These are phyloP conservation scores for Tricholoma saponaceum DNA, from an alignment of 768 basidiomycete species.

Conservation along the genomic window DNA sequence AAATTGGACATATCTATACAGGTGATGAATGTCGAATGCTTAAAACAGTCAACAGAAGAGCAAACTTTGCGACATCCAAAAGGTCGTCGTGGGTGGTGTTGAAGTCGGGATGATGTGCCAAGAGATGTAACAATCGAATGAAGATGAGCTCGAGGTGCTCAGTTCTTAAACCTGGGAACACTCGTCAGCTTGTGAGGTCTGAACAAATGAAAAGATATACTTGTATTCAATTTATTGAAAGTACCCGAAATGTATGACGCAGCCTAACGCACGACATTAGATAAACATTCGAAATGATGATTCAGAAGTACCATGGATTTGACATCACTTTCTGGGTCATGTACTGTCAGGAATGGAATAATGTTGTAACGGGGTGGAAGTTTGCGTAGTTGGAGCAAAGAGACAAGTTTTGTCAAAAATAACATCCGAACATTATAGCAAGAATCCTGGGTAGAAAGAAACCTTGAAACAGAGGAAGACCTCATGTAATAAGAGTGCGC, in stretches of 20 bases:
- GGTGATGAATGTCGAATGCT: not conserved
- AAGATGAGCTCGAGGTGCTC: slow-evolving; percentile 80
- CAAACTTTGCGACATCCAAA: slow-evolving; percentile 78
- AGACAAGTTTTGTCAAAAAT: slow-evolving; percentile 74
- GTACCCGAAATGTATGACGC: slow-evolving; percentile 49
- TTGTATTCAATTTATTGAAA: slow-evolving; percentile 41
- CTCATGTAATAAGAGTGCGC: slow-evolving; percentile 13
- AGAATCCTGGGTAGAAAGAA: slow-evolving; percentile 56
- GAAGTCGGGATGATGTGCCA: slow-evolving; percentile 96
- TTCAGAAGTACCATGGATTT: slow-evolving; percentile 50
- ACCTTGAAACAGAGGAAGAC: not conserved
- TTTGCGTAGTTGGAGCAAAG: slow-evolving; percentile 59
- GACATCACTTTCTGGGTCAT: slow-evolving; percentile 87
- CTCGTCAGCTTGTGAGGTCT: not conserved
- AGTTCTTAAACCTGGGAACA: slow-evolving; percentile 44
- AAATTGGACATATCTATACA: slow-evolving; percentile 77
- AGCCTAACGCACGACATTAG: slow-evolving; percentile 35
- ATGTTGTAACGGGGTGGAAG: slow-evolving; percentile 73
- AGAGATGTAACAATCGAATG: slow-evolving; percentile 78
- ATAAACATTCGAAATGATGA: slow-evolving; percentile 5
- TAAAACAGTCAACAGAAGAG: not conserved
- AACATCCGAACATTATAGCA: slow-evolving; percentile 80
- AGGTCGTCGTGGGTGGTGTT: slow-evolving; percentile 61
- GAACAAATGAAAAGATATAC: slow-evolving; percentile 23
- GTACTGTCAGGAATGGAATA: slow-evolving; percentile 83